A percentile compares a stretch with the other conserved stretches of the same genome.
phyloP scores from a whole-genome alignment of 371 early-diverging fungal genomes.

The Mucor saturninus region DNA sequence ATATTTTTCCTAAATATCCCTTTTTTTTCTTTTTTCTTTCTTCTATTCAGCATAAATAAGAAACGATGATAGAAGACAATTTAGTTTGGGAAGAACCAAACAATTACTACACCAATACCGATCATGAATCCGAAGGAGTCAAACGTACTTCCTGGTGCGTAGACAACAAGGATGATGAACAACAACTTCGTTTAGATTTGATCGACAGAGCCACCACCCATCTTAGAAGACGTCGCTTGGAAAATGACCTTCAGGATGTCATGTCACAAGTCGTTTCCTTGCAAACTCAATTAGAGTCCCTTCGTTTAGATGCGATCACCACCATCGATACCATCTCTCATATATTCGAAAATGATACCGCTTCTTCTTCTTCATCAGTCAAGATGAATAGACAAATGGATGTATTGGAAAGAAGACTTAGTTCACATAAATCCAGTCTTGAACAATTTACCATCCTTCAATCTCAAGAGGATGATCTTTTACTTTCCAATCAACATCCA shows the following conservation, averaged over 20 bases:
- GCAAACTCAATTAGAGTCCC: conserved; percentile 35
- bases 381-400: conserved; percentile 35
- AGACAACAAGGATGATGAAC: conserved; percentile 11
- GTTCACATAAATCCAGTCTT: conserved; percentile 20
- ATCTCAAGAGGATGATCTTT: background rate
- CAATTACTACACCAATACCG: conserved; percentile 6
- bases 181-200: conserved; percentile 21
- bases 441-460: conserved; percentile 2
- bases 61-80: background rate
- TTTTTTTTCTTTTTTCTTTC: conserved; percentile 4
- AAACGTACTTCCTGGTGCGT: conserved; percentile 23
- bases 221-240: conserved; percentile 23
- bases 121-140: conserved; percentile 5
- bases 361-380: background rate
- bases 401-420: conserved; percentile 41
- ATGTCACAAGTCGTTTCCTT: conserved; percentile 29
- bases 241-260: conserved; percentile 34
- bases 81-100: conserved; percentile 8
- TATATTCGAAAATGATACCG: conserved; percentile 18
- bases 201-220: conserved; percentile 32
- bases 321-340: conserved; percentile 37
- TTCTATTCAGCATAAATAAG: background rate
- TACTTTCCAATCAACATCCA: background rate
- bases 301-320: conserved; percentile 36
- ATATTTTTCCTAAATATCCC: background rate